phyloP scores from a whole-genome alignment of 1,139 yeast species.

The Arxiozyma telluris region DNA sequence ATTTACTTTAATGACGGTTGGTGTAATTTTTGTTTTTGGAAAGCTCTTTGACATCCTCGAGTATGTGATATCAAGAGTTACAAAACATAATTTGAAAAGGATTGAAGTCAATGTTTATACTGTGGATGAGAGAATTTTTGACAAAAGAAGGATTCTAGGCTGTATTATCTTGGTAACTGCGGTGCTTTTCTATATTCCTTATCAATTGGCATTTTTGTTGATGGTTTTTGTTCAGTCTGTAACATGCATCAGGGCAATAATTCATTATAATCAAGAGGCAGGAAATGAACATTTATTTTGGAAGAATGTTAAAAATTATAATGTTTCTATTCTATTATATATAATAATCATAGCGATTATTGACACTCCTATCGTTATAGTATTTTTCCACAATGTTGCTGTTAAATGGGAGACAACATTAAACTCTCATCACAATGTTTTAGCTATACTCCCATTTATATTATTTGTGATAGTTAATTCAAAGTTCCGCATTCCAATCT shows the following conservation, averaged over 20 bases:
- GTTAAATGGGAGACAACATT: slow-evolving; percentile 69
- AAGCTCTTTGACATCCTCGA: slow-evolving; percentile 12
- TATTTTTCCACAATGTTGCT: slow-evolving; percentile 59
- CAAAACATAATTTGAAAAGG: background rate
- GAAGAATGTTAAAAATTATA: slow-evolving; percentile 39
- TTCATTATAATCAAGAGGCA: background rate
- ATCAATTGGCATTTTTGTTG: slow-evolving; percentile 63
- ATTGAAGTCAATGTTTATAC: background rate
- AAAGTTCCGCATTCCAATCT: slow-evolving; percentile 18
- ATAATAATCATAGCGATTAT: slow-evolving; percentile 65
- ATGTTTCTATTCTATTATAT: slow-evolving; percentile 44
- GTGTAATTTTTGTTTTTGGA: slow-evolving; percentile 33
- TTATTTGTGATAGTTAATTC: slow-evolving; percentile 41
- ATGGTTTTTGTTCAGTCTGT: slow-evolving; percentile 46
- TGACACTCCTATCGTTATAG: slow-evolving; percentile 58
- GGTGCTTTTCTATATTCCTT: slow-evolving; percentile 62
- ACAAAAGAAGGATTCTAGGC: slow-evolving; percentile 31
- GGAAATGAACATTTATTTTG: background rate
- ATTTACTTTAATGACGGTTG: slow-evolving; percentile 45
- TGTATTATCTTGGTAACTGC: slow-evolving; percentile 34
- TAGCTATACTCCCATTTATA: slow-evolving; percentile 58
- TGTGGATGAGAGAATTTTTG: slow-evolving; percentile 5
- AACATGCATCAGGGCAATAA: slow-evolving; percentile 35
- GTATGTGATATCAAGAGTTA: background rate
- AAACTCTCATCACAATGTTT: slow-evolving; percentile 63